Evolutionary conservation across 2,329 filamentous ascomycete genomes (phyloP).

Genomic region (Aspergillus fumigatus): DNA sequence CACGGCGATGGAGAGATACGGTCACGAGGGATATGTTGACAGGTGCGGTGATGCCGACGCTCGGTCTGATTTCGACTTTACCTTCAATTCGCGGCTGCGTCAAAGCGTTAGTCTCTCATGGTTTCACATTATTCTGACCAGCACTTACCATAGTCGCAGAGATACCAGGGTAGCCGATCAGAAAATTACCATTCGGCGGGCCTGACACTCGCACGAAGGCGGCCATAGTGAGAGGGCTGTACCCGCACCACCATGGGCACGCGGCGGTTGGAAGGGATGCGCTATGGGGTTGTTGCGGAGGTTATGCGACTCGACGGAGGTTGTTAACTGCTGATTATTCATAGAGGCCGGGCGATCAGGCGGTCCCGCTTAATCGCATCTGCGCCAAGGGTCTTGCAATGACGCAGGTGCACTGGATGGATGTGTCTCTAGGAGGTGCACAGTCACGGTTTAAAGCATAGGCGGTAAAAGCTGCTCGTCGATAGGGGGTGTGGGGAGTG

Average conservation of each 20-base stretch:
- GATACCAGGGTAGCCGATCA: slow-evolving; percentile 96
- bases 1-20: slow-evolving; percentile 86
- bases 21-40: slow-evolving; percentile 89
- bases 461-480: slow-evolving; percentile 1
- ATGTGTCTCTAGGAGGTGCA: slow-evolving; percentile 1
- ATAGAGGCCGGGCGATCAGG: slow-evolving; percentile 19
- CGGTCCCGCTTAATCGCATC: slow-evolving; percentile 7
- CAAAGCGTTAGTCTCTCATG: slow-evolving; percentile 5
- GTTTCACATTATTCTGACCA: slow-evolving; percentile 1
- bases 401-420: slow-evolving; percentile 13
- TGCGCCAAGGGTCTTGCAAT: slow-evolving; percentile 11
- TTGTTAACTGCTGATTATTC: slow-evolving; percentile 19
- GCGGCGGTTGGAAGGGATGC: slow-evolving; percentile 24
- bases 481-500: neutral
- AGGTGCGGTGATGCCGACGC: slow-evolving; percentile 77
- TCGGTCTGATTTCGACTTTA: slow-evolving; percentile 91
- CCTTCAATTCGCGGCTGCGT: slow-evolving; percentile 89
- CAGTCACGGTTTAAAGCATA: neutral
- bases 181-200: slow-evolving; percentile 92
- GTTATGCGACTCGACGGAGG: slow-evolving; percentile 21
- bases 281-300: slow-evolving; percentile 22
- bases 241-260: slow-evolving; percentile 39
- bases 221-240: slow-evolving; percentile 51
- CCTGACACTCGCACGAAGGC: slow-evolving; percentile 94
- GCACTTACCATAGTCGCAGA: slow-evolving; percentile 86